Evolutionary conservation across 78 protist genomes (phyloP).

Genomic region (Isochrysis galbana): DNA sequence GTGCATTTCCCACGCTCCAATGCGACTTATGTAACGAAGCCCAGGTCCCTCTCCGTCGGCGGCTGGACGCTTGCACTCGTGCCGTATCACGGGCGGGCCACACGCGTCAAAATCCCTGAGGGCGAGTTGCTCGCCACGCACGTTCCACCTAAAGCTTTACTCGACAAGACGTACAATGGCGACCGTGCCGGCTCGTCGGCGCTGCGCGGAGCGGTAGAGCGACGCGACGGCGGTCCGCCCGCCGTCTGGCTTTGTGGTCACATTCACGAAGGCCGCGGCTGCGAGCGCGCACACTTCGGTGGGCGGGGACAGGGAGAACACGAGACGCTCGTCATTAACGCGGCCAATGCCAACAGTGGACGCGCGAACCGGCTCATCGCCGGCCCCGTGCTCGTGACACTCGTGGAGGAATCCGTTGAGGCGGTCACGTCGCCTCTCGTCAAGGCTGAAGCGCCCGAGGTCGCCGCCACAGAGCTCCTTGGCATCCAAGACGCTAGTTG

Average conservation of each 20-base stretch:
- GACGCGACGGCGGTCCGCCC: background rate
- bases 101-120: background rate
- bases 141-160: background rate
- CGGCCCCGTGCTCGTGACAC: background rate
- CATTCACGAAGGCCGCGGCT: background rate
- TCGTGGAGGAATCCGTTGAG: background rate
- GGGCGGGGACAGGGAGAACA: background rate
- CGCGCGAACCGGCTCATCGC: background rate
- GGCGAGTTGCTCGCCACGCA: background rate
- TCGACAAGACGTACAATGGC: background rate
- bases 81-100: background rate
- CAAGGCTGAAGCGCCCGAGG: background rate
- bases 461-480: background rate
- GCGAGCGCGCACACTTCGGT: background rate
- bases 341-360: background rate
- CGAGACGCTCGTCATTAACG: background rate
- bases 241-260: background rate
- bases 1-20: background rate
- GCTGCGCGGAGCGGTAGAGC: background rate
- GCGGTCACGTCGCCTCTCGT: background rate
- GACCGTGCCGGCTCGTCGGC: background rate
- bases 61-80: background rate
- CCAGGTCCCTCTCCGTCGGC: background rate
- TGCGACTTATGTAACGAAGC: background rate
- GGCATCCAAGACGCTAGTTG: background rate